These are phyloP conservation scores for Fusarium sp. DNA, from an alignment of 2,329 filamentous ascomycete species.

Conservation along the genomic window DNA sequence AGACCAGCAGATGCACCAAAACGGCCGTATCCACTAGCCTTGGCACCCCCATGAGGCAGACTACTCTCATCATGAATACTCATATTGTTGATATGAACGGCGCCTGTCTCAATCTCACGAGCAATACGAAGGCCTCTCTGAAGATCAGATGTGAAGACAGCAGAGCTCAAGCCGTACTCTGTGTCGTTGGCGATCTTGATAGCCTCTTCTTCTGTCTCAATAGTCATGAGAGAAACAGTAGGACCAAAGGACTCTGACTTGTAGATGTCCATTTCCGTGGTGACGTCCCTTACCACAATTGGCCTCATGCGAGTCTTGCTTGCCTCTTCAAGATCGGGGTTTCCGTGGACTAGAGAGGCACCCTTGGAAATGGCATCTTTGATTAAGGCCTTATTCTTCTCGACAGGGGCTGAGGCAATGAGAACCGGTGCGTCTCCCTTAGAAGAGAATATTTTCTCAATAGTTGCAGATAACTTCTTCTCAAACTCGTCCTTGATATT, in stretches of 20 bases:
- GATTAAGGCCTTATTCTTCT: conserved; percentile 76
- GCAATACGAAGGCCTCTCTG: conserved; percentile 70
- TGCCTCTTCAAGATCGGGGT: conserved; percentile 51
- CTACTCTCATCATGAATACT: conserved; percentile 74
- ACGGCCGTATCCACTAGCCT: conserved; percentile 73
- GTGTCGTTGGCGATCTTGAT: conserved; percentile 83
- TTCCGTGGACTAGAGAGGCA: conserved; percentile 63
- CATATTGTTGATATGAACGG: conserved; percentile 76
- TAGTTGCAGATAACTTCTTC: conserved; percentile 56
- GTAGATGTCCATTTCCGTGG: conserved; percentile 78
- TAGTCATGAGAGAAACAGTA: conserved; percentile 74
- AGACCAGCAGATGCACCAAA: conserved; percentile 68
- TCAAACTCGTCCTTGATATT: conserved; percentile 62
- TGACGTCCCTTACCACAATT: conserved; percentile 75
- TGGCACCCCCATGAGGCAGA: conserved; percentile 75
- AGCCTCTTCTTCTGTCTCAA: conserved; percentile 79
- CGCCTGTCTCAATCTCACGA: conserved; percentile 73
- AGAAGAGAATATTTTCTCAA: conserved; percentile 62
- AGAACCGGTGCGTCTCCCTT: conserved; percentile 76
- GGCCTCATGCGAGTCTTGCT: conserved; percentile 67
- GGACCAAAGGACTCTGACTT: conserved; percentile 83
- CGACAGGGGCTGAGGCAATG: conserved; percentile 74
- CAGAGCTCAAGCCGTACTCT: conserved; percentile 79
- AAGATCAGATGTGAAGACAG: conserved; percentile 80
- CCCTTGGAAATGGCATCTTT: conserved; percentile 77